phyloP scores from a whole-genome alignment of 2,329 filamentous ascomycete species.

The Cladosporium sp. region DNA sequence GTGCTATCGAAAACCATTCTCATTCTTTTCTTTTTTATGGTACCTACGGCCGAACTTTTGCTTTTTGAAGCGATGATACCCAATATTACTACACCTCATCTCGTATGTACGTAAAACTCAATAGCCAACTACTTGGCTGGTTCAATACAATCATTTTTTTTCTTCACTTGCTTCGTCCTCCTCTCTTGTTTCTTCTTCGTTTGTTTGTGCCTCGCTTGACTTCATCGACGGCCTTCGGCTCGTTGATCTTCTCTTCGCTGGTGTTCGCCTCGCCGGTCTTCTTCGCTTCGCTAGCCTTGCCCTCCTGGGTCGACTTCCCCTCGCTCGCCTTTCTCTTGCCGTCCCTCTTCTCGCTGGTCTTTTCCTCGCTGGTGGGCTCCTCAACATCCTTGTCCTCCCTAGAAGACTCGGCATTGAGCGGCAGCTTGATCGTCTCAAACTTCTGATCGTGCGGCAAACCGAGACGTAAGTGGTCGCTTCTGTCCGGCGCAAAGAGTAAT shows the following conservation, averaged over 20 bases:
- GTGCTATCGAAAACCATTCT: neutral
- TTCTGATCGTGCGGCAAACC: neutral
- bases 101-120: slow-evolving; percentile 6
- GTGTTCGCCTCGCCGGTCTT: too few species aligned
- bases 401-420: neutral
- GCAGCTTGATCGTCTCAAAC: slow-evolving; percentile 1
- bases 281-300: too few species aligned
- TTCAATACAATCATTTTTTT: neutral
- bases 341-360: too few species aligned
- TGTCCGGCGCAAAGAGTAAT: neutral
- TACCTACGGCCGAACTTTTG: slow-evolving; percentile 11
- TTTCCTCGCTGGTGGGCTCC: too few species aligned
- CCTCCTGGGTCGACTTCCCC: too few species aligned
- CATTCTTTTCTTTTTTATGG: neutral
- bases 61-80: slow-evolving; percentile 12
- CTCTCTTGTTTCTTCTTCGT: too few species aligned
- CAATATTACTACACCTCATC: slow-evolving; percentile 4
- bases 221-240: too few species aligned
- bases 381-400: neutral
- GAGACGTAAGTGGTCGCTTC: slow-evolving; percentile 1
- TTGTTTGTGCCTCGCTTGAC: too few species aligned
- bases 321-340: too few species aligned
- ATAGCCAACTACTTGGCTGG: neutral
- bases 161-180: neutral
- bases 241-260: too few species aligned